Evolutionary conservation across 2,329 filamentous ascomycete genomes (phyloP).

Genomic region (Xylariaceae sp.): DNA sequence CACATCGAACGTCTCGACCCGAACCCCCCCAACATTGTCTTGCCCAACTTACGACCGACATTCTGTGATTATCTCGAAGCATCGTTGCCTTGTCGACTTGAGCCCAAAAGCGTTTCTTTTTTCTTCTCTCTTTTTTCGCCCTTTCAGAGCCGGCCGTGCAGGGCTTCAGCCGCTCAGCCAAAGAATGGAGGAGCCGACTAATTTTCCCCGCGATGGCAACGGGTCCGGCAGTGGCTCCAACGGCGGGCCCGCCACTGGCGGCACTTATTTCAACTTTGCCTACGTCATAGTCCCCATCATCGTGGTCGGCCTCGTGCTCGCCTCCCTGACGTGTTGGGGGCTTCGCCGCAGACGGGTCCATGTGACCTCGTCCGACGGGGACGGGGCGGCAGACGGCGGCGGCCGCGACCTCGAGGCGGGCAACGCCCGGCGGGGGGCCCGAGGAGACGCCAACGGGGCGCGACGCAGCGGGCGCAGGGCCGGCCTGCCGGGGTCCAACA

Average conservation of each 20-base stretch:
- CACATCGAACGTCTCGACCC: no score
- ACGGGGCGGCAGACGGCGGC: slow-evolving; percentile 9
- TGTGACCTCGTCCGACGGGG: slow-evolving; percentile 17
- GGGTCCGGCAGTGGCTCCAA: slow-evolving; percentile 3
- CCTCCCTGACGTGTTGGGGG: slow-evolving; percentile 18
- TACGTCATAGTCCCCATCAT: slow-evolving; percentile 23
- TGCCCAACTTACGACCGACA: no score
- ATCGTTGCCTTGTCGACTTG: no score
- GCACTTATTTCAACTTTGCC: slow-evolving; percentile 11
- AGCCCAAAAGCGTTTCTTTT: no score
- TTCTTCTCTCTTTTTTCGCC: no score
- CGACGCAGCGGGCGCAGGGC: slow-evolving; percentile 2
- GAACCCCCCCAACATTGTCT: no score
- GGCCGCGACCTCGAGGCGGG: slow-evolving; percentile 17
- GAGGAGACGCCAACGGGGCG: background rate
- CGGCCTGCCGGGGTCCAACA: slow-evolving; percentile 11
- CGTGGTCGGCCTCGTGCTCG: slow-evolving; percentile 14
- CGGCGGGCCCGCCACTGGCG: slow-evolving; percentile 2
- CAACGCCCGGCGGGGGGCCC: background rate
- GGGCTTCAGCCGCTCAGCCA: no score
- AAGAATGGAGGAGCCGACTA: background rate
- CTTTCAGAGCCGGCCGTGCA: no score
- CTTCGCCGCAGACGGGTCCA: no score
- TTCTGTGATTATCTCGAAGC: no score
- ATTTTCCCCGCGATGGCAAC: no score